Evolutionary conservation across 177 flowering plant genomes (phyloP), one percentile per base, ranked within the genome.

Genomic region (Vitis hybrid): DNA sequence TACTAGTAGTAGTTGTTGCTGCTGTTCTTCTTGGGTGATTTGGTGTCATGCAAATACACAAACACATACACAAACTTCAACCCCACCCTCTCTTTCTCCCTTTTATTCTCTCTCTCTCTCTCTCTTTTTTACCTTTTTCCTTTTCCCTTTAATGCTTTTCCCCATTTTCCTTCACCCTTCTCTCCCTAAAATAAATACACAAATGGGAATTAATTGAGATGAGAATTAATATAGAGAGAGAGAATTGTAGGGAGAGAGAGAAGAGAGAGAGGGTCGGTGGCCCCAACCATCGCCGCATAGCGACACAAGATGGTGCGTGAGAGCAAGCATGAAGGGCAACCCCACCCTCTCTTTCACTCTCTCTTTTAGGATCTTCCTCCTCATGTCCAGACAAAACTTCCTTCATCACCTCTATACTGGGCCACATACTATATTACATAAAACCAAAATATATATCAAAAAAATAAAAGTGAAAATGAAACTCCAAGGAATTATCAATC

Each of bases 31-130:
- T 76, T 54, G 57, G 58, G 17, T 74, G 78, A 66, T 78, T 81
- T 46, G 81, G 81, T 81, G 84, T 75, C 84, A 78, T 73, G 70
- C 77, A 73, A 58, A 63, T 64, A 73, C 68, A 70, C 61, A 14
- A 65, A 81, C 83, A 81, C 79, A 73, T 76, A 78, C 70, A 66
- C 78, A 57, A 46, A 63, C 9, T 66, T 64, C 15, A 9, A 41
- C 46, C 46, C 46, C 46, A 41, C 46, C 30, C 46, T 41, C 35
- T 58, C 10, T 30, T 8, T 14, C 18, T 61, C 58, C 32, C 52
- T 27, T 9, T 35, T 13, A 4, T 8, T 41, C 54, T 18, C 61
- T 66, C 41, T 55, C 1, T 53, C 18, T 11, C n/a, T 58, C 14
- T 63, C 27, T 24, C 2, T 24, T 11, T 58, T 8, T 50, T 61